phyloP scores from a whole-genome alignment of 805 yeast species.

The Blastobotrys terrestris region DNA sequence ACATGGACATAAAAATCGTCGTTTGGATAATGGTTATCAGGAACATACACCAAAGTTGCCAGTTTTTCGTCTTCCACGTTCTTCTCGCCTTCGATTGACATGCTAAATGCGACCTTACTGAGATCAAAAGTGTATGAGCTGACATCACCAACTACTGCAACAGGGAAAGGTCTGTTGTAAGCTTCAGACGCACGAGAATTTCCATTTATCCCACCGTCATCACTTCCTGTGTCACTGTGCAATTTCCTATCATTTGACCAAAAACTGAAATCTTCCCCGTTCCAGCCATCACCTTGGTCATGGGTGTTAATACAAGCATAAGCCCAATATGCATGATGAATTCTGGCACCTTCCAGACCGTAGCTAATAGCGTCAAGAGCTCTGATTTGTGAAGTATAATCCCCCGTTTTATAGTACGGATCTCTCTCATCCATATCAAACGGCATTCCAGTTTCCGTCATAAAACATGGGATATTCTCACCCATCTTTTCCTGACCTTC shows the following conservation, averaged over 20 bases:
- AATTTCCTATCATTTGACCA: conserved; percentile 44
- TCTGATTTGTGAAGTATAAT: conserved; percentile 64
- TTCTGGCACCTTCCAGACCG: conserved; percentile 68
- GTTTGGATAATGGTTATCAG: conserved; percentile 61
- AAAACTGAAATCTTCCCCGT: conserved; percentile 86
- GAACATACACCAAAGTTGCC: conserved; percentile 63
- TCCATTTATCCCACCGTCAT: neutral
- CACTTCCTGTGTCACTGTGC: neutral
- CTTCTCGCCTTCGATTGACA: conserved; percentile 38
- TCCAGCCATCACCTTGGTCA: conserved; percentile 88
- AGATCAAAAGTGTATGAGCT: conserved; percentile 54
- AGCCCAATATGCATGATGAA: conserved; percentile 82
- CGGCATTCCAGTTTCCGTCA: conserved; percentile 97
- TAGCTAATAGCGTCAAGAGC: conserved; percentile 78
- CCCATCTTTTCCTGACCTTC: conserved; percentile 68
- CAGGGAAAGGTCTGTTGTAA: conserved; percentile 69
- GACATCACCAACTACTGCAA: conserved; percentile 56
- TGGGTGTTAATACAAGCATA: conserved; percentile 70
- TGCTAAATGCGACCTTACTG: conserved; percentile 38
- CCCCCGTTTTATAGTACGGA: conserved; percentile 63
- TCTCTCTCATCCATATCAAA: conserved; percentile 83
- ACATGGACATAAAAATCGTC: conserved; percentile 44
- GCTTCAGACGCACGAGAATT: conserved; percentile 51
- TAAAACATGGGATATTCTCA: conserved; percentile 55
- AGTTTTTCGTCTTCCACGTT: conserved; percentile 11